phyloP scores from a whole-genome alignment of 2,329 filamentous ascomycete genomes.

The Monilinia laxa region DNA sequence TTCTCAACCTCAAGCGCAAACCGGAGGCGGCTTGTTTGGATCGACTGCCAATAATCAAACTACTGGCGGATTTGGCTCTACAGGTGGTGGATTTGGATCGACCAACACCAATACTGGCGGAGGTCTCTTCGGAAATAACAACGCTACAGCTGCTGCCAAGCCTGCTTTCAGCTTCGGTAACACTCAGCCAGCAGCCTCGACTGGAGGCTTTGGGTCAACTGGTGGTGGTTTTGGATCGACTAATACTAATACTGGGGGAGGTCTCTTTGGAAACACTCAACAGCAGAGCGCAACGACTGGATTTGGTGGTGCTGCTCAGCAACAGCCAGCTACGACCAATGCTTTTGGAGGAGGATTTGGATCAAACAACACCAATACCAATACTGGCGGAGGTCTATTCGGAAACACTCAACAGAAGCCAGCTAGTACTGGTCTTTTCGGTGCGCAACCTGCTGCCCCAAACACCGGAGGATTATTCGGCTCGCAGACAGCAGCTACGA shows the following conservation, averaged over 20 bases:
- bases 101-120: constrained; percentile 36
- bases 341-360: constrained; percentile 42
- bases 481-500: constrained; percentile 22
- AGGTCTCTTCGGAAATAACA: constrained; percentile 38
- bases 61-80: constrained; percentile 44
- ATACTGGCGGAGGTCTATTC: constrained; percentile 40
- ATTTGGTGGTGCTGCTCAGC: constrained; percentile 43
- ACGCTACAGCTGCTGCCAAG: constrained; percentile 43
- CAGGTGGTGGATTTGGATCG: constrained; percentile 36
- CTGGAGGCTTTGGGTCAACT: constrained; percentile 35
- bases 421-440: constrained; percentile 46
- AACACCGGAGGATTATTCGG: constrained; percentile 43
- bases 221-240: constrained; percentile 33
- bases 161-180: constrained; percentile 39
- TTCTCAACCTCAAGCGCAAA: constrained; percentile 36
- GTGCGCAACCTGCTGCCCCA: constrained; percentile 41
- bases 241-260: constrained; percentile 29
- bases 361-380: constrained; percentile 41
- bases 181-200: constrained; percentile 28
- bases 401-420: constrained; percentile 43
- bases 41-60: constrained; percentile 32
- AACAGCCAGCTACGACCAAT: constrained; percentile 43
- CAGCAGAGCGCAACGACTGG: constrained; percentile 37
- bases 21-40: constrained; percentile 33
- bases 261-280: constrained; percentile 43